These are phyloP conservation scores for Melampsora medusae DNA, from an alignment of 1,284 basidiomycete species.

Conservation along the genomic window DNA sequence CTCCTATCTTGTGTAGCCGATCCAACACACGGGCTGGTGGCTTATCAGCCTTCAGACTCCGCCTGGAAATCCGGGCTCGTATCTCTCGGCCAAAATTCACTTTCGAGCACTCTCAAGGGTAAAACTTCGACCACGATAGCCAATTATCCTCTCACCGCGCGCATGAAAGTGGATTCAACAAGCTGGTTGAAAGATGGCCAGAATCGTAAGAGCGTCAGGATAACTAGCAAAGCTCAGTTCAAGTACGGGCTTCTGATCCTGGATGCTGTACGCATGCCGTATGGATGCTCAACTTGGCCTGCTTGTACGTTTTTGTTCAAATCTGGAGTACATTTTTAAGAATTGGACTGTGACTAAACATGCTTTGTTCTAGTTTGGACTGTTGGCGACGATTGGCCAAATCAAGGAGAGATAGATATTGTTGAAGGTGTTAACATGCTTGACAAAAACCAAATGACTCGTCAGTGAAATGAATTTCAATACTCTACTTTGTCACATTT, in stretches of 20 bases:
- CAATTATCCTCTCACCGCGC: constrained; percentile 12
- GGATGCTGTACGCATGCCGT: constrained; percentile 72
- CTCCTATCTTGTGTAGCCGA: constrained; percentile 17
- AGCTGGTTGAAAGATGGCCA: constrained; percentile 32
- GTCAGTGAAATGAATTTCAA: background rate
- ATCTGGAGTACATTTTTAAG: too few relatives aligned
- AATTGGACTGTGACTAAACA: background rate
- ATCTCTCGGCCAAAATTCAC: constrained; percentile 14
- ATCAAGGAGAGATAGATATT: constrained; percentile 70
- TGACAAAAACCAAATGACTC: constrained; percentile 66
- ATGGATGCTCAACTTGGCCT: constrained; percentile 77
- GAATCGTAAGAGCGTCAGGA: constrained; percentile 63
- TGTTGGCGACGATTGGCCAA: constrained; percentile 69
- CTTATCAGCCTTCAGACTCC: constrained; percentile 26
- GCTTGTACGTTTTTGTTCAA: constrained; percentile 60
- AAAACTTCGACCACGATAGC: background rate
- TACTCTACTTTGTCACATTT: too few relatives aligned
- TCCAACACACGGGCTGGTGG: constrained; percentile 39
- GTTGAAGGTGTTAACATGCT: constrained; percentile 60
- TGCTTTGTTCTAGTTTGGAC: constrained; percentile 55
- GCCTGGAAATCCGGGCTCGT: constrained; percentile 39
- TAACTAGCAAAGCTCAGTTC: constrained; percentile 67
- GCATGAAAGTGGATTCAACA: constrained; percentile 39
- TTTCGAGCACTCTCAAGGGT: constrained; percentile 7
- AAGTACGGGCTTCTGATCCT: constrained; percentile 71